Percentiles rank a stretch among this genome's conserved stretches.
Conservation (phyloP, 495 filamentous ascomycete species). For the Xylaria longipes region DNA sequence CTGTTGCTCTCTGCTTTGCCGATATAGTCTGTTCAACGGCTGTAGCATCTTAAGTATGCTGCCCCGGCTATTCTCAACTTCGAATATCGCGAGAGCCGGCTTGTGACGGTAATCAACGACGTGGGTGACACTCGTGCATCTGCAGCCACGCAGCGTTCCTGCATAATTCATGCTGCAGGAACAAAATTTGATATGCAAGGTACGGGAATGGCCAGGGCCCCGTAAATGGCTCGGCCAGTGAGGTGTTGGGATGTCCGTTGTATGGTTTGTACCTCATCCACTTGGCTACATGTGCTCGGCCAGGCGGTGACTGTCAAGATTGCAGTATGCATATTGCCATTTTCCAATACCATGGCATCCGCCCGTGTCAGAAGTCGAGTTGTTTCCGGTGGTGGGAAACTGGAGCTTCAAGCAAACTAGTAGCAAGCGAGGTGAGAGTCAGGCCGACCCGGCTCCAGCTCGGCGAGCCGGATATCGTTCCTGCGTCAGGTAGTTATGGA, state of each 20-base stretch:
- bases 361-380: conserved; percentile 17
- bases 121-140: conserved; percentile 16
- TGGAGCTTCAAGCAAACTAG: conserved; percentile 7
- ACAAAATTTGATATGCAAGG: conserved; percentile 44
- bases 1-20: not conserved
- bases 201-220: conserved; percentile 38
- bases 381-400: not conserved
- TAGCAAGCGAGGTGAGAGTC: conserved; percentile 13
- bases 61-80: conserved; percentile 7
- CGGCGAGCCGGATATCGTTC: conserved; percentile 43
- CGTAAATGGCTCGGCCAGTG: not conserved
- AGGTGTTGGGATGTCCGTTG: not conserved
- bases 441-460: conserved; percentile 21
- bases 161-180: conserved; percentile 44
- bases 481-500: conserved; percentile 36
- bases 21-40: not conserved
- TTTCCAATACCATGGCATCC: conserved; percentile 26
- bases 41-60: not conserved
- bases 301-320: conserved; percentile 29
- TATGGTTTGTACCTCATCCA: conserved; percentile 12
- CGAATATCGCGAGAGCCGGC: not conserved
- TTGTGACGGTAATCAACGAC: conserved; percentile 5
- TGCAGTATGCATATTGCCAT: conserved; percentile 28
- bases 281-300: conserved; percentile 30
- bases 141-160: conserved; percentile 39